phyloP scores from a whole-genome alignment of 768 basidiomycete genomes.

The Chalciporus pseudorubinellus region DNA sequence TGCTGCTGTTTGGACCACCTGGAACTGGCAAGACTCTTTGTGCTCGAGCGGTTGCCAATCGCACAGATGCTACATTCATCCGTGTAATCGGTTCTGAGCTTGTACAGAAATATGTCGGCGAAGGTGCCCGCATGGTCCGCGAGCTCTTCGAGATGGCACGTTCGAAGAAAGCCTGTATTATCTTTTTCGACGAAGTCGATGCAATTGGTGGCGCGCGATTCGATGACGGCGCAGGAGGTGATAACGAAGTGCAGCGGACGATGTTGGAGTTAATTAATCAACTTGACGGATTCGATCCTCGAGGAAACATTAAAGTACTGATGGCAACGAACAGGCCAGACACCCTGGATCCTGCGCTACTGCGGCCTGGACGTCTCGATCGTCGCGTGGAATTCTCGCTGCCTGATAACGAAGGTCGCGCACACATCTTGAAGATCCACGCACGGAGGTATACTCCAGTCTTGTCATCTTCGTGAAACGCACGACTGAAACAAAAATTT shows the following conservation, averaged over 20 bases:
- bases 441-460: conserved; percentile 72
- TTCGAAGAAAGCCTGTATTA: conserved; percentile 98
- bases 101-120: conserved; percentile 99
- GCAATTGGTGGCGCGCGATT: conserved; percentile 98
- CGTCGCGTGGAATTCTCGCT: conserved; percentile 95
- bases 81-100: conserved; percentile 98
- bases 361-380: conserved; percentile 95
- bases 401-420: conserved; percentile 93
- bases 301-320: conserved; percentile 99
- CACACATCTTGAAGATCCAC: conserved; percentile 95
- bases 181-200: conserved; percentile 99
- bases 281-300: conserved; percentile 95
- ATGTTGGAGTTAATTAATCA: conserved; percentile 99
- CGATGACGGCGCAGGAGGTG: conserved; percentile 97
- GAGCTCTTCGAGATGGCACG: conserved; percentile 99
- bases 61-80: conserved; percentile 98
- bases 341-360: conserved; percentile 93
- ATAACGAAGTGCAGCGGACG: conserved; percentile 98
- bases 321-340: conserved; percentile 99
- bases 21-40: conserved; percentile 99
- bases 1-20: conserved; percentile 92
- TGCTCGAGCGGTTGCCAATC: conserved; percentile 96
- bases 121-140: conserved; percentile 98
- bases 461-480: neutral
- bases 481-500: neutral